Base-by-base conservation (phyloP, 805 yeast species). In the Lipomyces spencermartinsiae region DNA sequence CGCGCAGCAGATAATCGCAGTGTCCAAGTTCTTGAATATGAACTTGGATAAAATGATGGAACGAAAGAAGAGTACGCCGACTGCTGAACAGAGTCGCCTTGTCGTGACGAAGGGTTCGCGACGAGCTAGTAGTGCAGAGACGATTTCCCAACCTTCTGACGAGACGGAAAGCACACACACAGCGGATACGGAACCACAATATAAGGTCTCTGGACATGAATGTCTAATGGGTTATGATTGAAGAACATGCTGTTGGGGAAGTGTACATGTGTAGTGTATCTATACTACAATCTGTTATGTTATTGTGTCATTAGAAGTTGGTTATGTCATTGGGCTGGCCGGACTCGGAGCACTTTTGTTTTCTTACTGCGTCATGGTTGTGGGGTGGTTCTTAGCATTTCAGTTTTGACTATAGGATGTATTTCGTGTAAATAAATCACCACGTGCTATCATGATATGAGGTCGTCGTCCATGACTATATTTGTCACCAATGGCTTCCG, bases 1-100 rank as follows among this genome's bases (percentile, higher is more conserved):
- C 25, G 72, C 72, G 22, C 64, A 56, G 58, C 64, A 63, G 54
- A 56, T 56, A 14, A 34, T 29, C 9, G 63, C 66, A 7, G 66
- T 64, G 33, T 43, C 67, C 33, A 61, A 65, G 43, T 53, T 29
- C 49, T 19, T 43, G 49, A 43, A 43, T 43, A 43, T 43, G 49
- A 43, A 43, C 25, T 43, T 43, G 22, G 10, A 14, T 43, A 7
- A 8, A n/a, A 8, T 43, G 49, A 43, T 43, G 19, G 49, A 19
- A 3, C n/a, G 22, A 16, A 43, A 43, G n/a, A 43, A 43, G 1
- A 8, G 19, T 8, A 14, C 22, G 22, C 16, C 49, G 22, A 43
- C 16, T 43, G 2, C 49, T 7, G 49, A 43, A 8, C 49, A 9
- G 19, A 43, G 49, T 8, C 49, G 22, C 22, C 16, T 6, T 4